Evolutionary conservation across 2,329 filamentous ascomycete genomes (phyloP), one percentile per base, ranked within the genome.

Genomic region (Daldinia sp.): DNA sequence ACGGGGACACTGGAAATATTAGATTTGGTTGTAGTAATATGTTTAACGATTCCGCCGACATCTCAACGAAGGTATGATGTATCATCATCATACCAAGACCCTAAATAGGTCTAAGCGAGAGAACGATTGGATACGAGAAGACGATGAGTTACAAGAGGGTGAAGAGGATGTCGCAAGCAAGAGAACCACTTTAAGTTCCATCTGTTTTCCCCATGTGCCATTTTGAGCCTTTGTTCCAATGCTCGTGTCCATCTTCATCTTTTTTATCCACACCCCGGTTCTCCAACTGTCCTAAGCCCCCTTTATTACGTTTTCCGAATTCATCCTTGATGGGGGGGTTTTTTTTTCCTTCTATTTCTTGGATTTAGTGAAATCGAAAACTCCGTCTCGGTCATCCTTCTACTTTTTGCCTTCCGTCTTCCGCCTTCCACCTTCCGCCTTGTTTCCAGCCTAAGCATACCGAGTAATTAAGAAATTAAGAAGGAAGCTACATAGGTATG

Each of bases 251-350:
- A 63, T 66, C 49, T 58, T 27, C 52, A 66, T 66, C 48, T 52
- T 57, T 19, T 63, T 50, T 49, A 58, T 61, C 17, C 52, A 63
- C 63, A 19, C 63, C 55, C 54, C n/a, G 39, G n/a, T 8, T 37
- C 19, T n/a, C 11, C 25, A 17, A 27, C 9, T 13, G 29, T 15
- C 43, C 34, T 55, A 43, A 61, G 56, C 63, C 63, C 60, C 63
- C 57, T 66, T 66, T 64, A 66, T 64, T 58, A 61, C 57, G 60
- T 58, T 61, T 56, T 66, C 63, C 57, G 60, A 63, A 51, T 60
- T 63, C 56, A 63, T 60, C 52, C 56, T 61, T 45, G 21, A 49
- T 35, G 47, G 32, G n/a, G n/a, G 1, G 32, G 13, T 2, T 41
- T n/a, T 41, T 15, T 45, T 25, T 15, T 39, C 27, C 11, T 21